Conservation (phyloP, 306 rosid species). For the Fragaria ananassa region DNA sequence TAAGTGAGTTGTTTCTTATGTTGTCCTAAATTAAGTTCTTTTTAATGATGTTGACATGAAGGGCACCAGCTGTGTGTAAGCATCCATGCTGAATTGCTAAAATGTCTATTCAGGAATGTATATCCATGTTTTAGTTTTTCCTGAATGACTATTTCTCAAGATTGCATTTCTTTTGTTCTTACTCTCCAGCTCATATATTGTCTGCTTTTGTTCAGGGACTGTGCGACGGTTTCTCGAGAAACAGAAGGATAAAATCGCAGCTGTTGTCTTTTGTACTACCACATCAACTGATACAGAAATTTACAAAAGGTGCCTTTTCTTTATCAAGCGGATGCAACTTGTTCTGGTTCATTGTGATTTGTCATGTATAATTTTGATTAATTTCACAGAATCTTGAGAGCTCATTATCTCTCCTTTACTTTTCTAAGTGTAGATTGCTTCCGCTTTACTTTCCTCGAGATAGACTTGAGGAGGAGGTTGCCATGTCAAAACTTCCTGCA, state of each 20-base stretch:
- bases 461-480: slow-evolving; percentile 90
- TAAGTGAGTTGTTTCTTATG: slow-evolving; percentile 59
- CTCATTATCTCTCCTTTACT: slow-evolving; percentile 17
- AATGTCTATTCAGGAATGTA: not conserved
- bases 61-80: slow-evolving; percentile 15
- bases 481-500: slow-evolving; percentile 84
- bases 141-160: slow-evolving; percentile 10
- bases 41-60: slow-evolving; percentile 17
- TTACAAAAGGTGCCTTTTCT: slow-evolving; percentile 66
- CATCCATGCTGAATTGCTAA: slow-evolving; percentile 3
- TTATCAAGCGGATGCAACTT: not conserved
- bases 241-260: slow-evolving; percentile 75
- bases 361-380: not conserved
- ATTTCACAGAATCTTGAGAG: slow-evolving; percentile 15
- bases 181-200: slow-evolving; percentile 5
- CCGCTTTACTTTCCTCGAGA: slow-evolving; percentile 98
- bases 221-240: slow-evolving; percentile 91
- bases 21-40: slow-evolving; percentile 25
- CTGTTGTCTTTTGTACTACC: slow-evolving; percentile 90
- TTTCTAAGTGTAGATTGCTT: slow-evolving; percentile 61
- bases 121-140: slow-evolving; percentile 16
- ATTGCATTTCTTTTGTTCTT: not conserved
- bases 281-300: slow-evolving; percentile 82
- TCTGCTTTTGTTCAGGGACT: slow-evolving; percentile 62
- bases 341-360: not conserved